Percentiles rank a stretch among this genome's conserved stretches.
phyloP scores from a whole-genome alignment of 2,329 filamentous ascomycete genomes.

The Alternaria sp. region DNA sequence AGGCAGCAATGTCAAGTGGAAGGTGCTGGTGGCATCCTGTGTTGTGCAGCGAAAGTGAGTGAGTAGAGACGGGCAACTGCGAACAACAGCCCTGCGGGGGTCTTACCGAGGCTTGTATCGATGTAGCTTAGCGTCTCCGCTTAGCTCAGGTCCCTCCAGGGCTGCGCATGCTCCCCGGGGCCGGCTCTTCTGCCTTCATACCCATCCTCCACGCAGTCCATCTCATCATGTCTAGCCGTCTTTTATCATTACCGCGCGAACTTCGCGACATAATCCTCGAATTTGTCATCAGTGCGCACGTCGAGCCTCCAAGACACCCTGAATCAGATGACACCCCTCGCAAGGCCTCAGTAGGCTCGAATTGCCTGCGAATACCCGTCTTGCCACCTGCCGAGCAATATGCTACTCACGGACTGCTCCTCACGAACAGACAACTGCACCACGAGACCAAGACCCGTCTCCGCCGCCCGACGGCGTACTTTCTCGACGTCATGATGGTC shows the following conservation, averaged over 20 bases:
- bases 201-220: neutral
- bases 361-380: neutral
- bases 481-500: neutral
- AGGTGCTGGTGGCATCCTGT: neutral
- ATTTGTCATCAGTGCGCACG: neutral
- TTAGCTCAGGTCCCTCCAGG: neutral
- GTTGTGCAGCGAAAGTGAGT: neutral
- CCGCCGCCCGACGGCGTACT: neutral
- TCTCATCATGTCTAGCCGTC: neutral
- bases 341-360: neutral
- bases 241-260: neutral
- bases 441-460: neutral
- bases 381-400: neutral
- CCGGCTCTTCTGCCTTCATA: neutral
- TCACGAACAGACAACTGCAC: neutral
- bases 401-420: neutral
- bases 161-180: neutral
- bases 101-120: neutral
- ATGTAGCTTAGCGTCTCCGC: neutral
- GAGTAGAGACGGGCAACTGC: neutral
- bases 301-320: neutral
- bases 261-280: neutral
- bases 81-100: neutral
- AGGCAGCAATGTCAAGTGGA: neutral
- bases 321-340: neutral